A percentile compares a stretch with the other conserved stretches of the same genome.
Evolutionary conservation across 2,329 filamentous ascomycete species (phyloP).

Genomic region (Graphilbum fragrans): DNA sequence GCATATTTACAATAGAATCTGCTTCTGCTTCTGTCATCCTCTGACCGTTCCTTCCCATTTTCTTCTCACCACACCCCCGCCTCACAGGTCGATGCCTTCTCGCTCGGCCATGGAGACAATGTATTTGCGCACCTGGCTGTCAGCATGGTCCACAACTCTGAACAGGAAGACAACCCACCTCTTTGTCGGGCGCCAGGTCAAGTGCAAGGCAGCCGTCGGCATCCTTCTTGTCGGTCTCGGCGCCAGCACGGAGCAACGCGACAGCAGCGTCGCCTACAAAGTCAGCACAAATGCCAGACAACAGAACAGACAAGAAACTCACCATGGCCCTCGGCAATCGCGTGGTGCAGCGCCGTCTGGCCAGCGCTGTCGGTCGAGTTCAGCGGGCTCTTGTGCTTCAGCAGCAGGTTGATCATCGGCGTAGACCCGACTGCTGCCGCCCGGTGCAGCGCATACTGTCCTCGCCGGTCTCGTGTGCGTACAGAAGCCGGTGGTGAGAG

Average conservation of each 20-base stretch:
- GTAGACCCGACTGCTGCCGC: constrained; percentile 81
- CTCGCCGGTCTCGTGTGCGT: constrained; percentile 69
- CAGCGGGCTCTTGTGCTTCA: constrained; percentile 67
- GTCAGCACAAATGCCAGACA: neutral
- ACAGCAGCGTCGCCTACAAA: constrained; percentile 75
- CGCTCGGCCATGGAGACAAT: constrained; percentile 68
- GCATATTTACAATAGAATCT: too few species aligned
- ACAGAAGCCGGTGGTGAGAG: constrained; percentile 60
- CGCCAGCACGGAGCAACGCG: constrained; percentile 70
- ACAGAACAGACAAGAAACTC: constrained; percentile 11
- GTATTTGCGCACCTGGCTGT: constrained; percentile 55
- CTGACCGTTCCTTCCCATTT: neutral
- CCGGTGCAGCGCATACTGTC: constrained; percentile 84
- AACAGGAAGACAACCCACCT: constrained; percentile 37
- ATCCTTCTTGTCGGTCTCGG: constrained; percentile 69
- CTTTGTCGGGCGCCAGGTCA: constrained; percentile 74
- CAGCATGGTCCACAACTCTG: constrained; percentile 3
- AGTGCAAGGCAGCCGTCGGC: constrained; percentile 58
- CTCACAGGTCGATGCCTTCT: constrained; percentile 59
- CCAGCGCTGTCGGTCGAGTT: constrained; percentile 75
- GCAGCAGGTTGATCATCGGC: constrained; percentile 72
- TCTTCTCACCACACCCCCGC: constrained; percentile 1
- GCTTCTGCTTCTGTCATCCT: neutral
- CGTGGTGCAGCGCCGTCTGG: constrained; percentile 82
- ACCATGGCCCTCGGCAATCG: constrained; percentile 64